Evolutionary conservation across 805 yeast species (phyloP).

Genomic region (Debaryomyces prosopidis): DNA sequence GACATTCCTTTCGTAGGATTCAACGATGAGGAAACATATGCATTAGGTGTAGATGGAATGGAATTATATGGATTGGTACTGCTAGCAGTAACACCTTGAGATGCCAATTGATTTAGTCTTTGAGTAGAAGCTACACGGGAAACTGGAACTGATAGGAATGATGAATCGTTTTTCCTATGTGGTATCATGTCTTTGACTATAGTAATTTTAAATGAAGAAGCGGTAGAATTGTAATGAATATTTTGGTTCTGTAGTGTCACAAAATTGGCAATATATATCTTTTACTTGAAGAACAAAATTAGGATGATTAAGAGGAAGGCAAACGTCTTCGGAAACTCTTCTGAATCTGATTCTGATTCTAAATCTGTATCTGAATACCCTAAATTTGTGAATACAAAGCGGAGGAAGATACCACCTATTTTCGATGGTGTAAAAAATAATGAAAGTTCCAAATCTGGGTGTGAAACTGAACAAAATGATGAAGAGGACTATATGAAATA

Average conservation of each 20-base stretch:
- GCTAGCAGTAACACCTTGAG: conserved; percentile 3
- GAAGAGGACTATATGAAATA: conserved; percentile 13
- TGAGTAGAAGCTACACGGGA: conserved; percentile 37
- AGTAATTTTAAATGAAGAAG: too few species aligned
- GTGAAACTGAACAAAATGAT: not conserved
- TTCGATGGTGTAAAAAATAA: not conserved
- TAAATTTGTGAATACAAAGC: not conserved
- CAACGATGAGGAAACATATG: conserved; percentile 37
- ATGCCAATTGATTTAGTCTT: conserved; percentile 27
- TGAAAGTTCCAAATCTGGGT: not conserved
- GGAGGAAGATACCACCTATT: not conserved
- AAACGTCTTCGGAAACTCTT: conserved; percentile 1
- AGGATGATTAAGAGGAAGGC: conserved; percentile 3
- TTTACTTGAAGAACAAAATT: not conserved
- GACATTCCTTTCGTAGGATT: conserved; percentile 26
- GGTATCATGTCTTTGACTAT: conserved; percentile 22
- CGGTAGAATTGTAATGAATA: not conserved
- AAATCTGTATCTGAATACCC: not conserved
- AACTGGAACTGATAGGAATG: conserved; percentile 33
- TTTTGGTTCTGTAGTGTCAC: not conserved
- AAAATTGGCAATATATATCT: not conserved
- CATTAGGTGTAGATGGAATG: conserved; percentile 27
- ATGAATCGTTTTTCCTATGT: conserved; percentile 24
- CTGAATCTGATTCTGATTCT: conserved; percentile 1
- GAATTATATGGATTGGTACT: conserved; percentile 13